Percentiles rank a stretch among this genome's conserved stretches.
These are phyloP conservation scores for Plasmodium berghei DNA, from an alignment of 169 alveolate genomes.

Conservation along the genomic window DNA sequence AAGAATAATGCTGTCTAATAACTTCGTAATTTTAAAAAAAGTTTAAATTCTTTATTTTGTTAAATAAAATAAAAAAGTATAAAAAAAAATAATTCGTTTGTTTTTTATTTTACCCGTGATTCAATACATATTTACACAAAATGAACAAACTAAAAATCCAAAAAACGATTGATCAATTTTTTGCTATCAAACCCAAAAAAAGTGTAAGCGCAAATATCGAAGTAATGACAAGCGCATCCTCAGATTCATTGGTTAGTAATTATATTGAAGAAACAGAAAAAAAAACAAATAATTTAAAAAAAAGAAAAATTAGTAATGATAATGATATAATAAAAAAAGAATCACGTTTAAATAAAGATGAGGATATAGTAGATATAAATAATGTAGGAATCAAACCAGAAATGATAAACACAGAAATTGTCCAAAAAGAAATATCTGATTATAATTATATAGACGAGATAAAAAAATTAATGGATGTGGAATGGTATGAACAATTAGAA, in stretches of 20 bases:
- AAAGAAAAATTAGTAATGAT: conserved; percentile 21
- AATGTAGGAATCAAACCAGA: neutral
- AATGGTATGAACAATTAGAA: conserved; percentile 83
- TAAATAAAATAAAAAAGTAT: no score
- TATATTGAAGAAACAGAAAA: conserved; percentile 19
- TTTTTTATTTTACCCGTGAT: no score
- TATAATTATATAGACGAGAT: conserved; percentile 52
- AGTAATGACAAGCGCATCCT: conserved; percentile 1
- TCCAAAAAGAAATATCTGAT: neutral
- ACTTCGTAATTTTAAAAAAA: no score
- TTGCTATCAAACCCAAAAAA: conserved; percentile 32
- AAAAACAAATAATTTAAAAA: conserved; percentile 14
- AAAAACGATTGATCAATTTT: conserved; percentile 66
- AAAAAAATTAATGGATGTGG: conserved; percentile 72
- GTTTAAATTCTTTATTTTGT: no score
- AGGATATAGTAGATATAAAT: neutral
- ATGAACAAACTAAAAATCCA: conserved; percentile 60
- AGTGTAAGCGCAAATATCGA: conserved; percentile 10
- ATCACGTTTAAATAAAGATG: neutral
- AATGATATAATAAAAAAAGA: conserved; percentile 3
- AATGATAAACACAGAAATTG: neutral
- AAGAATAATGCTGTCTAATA: no score
- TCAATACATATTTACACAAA: neutral
- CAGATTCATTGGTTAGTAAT: conserved; percentile 12
- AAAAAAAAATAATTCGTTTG: no score